Percentiles rank a stretch among this genome's conserved stretches.
Evolutionary conservation across 2,329 filamentous ascomycete species (phyloP).

Genomic region (Pseudopithomyces chartarum): DNA sequence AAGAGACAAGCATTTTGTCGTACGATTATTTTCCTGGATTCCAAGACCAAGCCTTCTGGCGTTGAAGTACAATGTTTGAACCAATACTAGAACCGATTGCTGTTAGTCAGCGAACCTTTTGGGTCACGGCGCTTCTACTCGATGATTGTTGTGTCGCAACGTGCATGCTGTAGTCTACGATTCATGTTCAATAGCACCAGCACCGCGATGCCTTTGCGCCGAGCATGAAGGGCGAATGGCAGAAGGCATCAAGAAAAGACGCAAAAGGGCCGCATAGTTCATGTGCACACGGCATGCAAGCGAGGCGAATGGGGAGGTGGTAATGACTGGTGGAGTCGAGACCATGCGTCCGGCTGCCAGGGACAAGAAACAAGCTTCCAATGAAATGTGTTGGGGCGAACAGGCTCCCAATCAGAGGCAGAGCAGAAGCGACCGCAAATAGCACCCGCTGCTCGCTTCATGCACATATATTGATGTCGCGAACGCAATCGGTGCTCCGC

Average conservation of each 20-base stretch:
- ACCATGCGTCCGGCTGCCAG: slow-evolving; percentile 1
- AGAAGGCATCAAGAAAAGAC: not conserved
- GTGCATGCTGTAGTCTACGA: too few relatives aligned
- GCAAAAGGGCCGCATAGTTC: not conserved
- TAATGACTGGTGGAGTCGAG: not conserved
- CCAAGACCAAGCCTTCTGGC: slow-evolving; percentile 1
- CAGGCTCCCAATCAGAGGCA: slow-evolving; percentile 12
- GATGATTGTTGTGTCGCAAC: not conserved
- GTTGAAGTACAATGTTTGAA: not conserved
- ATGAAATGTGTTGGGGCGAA: slow-evolving; percentile 8
- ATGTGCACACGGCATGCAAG: not conserved
- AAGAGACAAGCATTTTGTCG: slow-evolving; percentile 2
- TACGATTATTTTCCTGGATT: not conserved
- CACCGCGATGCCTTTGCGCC: not conserved
- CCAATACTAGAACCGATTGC: too few relatives aligned
- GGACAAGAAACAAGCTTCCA: slow-evolving; percentile 9
- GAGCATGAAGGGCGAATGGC: not conserved
- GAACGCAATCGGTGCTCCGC: slow-evolving; percentile 1
- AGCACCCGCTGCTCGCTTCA: slow-evolving; percentile 8
- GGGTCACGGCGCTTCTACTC: not conserved
- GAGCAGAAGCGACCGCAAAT: slow-evolving; percentile 5
- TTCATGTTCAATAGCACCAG: not conserved
- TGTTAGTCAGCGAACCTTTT: too few relatives aligned
- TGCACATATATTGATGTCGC: slow-evolving; percentile 9
- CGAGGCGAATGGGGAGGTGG: not conserved